Percentiles rank a stretch among this genome's conserved stretches.
Evolutionary conservation across 768 basidiomycete species (phyloP).

Genomic region (Kwoniella dejecticola): DNA sequence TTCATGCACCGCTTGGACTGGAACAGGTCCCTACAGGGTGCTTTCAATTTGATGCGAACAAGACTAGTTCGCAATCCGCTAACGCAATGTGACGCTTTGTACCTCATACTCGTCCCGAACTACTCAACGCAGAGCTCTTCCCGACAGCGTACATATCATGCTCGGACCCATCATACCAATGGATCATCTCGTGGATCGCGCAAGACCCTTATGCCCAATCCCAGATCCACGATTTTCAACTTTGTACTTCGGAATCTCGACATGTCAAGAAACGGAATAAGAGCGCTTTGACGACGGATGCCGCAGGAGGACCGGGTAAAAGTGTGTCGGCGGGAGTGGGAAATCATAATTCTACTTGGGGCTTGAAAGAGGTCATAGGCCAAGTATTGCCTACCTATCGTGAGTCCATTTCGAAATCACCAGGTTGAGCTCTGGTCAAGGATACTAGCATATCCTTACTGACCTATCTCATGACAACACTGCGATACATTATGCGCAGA

Average conservation of each 20-base stretch:
- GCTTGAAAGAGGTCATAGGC: conserved; percentile 27
- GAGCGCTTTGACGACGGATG: conserved; percentile 15
- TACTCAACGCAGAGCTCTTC: conserved; percentile 31
- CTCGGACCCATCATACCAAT: conserved; percentile 32
- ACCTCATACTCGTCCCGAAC: not conserved
- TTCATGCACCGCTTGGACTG: not conserved
- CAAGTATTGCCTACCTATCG: conserved; percentile 35
- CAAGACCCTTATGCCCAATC: conserved; percentile 35
- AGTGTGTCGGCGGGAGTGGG: not conserved
- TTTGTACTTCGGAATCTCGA: conserved; percentile 29
- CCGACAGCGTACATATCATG: conserved; percentile 35
- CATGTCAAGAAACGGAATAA: conserved; percentile 12
- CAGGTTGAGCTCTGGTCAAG: too few relatives aligned
- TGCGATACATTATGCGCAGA: conserved; percentile 7
- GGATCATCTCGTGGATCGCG: conserved; percentile 40
- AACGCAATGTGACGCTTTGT: too few relatives aligned
- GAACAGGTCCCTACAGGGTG: too few relatives aligned
- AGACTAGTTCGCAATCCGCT: too few relatives aligned
- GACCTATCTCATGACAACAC: too few relatives aligned
- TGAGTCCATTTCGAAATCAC: conserved; percentile 10
- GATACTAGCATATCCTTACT: too few relatives aligned
- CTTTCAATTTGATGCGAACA: too few relatives aligned
- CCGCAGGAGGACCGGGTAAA: not conserved
- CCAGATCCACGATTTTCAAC: conserved; percentile 35
- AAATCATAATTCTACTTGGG: conserved; percentile 31